Conservation (phyloP, 257 asterid genomes). For the Solanum ossicruentum region DNA sequence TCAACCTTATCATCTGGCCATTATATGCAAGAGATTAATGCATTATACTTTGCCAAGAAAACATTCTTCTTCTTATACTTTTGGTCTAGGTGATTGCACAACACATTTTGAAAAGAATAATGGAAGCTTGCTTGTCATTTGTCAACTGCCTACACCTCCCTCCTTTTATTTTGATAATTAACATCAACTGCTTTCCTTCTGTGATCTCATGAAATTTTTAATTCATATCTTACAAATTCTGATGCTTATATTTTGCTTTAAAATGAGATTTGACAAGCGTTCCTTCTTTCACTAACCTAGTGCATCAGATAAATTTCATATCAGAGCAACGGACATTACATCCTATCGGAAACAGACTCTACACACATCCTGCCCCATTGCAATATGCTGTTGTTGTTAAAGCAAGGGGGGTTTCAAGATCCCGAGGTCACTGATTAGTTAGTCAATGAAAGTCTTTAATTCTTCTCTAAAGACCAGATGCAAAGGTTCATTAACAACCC, state of each 20-base stretch:
- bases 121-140: neutral
- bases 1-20: neutral
- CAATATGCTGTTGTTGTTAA: too few species aligned
- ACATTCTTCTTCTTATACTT: neutral
- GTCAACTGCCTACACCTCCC: neutral
- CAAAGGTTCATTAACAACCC: neutral
- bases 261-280: neutral
- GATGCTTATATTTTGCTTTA: neutral
- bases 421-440: neutral
- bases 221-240: neutral
- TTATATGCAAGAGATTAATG: neutral
- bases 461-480: neutral
- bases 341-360: too few species aligned
- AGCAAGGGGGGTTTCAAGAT: neutral
- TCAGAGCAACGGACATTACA: too few species aligned
- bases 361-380: too few species aligned
- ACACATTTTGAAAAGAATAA: neutral
- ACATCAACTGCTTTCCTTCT: neutral
- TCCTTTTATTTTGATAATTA: neutral
- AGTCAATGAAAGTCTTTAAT: neutral
- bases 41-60: neutral
- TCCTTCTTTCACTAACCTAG: neutral
- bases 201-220: neutral
- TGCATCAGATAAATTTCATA: neutral
- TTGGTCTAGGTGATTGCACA: neutral